phyloP scores from a whole-genome alignment of 805 yeast genomes.

The Maudiozyma bulderi region DNA sequence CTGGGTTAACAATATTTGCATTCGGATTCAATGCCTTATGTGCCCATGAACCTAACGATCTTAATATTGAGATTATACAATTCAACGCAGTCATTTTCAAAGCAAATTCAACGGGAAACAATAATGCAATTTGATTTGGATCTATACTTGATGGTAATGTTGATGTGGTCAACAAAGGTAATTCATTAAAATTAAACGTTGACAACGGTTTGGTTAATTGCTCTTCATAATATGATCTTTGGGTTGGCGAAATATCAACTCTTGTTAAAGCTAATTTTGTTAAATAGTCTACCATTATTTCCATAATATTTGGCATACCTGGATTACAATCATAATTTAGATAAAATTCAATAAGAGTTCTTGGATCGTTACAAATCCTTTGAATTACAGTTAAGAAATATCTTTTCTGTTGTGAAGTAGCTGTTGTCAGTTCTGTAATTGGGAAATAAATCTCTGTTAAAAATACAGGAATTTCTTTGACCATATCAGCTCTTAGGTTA shows the following conservation, averaged over 20 bases:
- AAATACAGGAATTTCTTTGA: conserved; percentile 88
- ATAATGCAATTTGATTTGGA: conserved; percentile 9
- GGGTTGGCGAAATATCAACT: conserved; percentile 62
- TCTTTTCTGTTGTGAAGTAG: conserved; percentile 87
- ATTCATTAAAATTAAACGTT: conserved; percentile 61
- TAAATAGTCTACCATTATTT: conserved; percentile 67
- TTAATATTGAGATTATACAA: conserved; percentile 70
- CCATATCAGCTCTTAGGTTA: conserved; percentile 77
- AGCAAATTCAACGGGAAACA: conserved; percentile 71
- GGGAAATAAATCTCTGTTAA: conserved; percentile 91
- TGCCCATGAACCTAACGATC: conserved; percentile 81
- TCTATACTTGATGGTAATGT: conserved; percentile 36
- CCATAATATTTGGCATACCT: conserved; percentile 74
- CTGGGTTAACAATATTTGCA: conserved; percentile 1
- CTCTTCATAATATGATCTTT: conserved; percentile 48
- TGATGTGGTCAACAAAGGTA: conserved; percentile 68
- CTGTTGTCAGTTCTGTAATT: conserved; percentile 81
- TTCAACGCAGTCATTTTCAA: conserved; percentile 73
- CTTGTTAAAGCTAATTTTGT: conserved; percentile 57
- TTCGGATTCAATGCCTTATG: conserved; percentile 45
- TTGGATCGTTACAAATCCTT: conserved; percentile 77
- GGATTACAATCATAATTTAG: conserved; percentile 91
- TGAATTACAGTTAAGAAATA: conserved; percentile 75
- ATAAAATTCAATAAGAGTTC: conserved; percentile 84
- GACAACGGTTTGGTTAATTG: conserved; percentile 48